These are phyloP conservation scores for Termitomyces eurrhizus DNA, from an alignment of 768 basidiomycete genomes.

Conservation along the genomic window DNA sequence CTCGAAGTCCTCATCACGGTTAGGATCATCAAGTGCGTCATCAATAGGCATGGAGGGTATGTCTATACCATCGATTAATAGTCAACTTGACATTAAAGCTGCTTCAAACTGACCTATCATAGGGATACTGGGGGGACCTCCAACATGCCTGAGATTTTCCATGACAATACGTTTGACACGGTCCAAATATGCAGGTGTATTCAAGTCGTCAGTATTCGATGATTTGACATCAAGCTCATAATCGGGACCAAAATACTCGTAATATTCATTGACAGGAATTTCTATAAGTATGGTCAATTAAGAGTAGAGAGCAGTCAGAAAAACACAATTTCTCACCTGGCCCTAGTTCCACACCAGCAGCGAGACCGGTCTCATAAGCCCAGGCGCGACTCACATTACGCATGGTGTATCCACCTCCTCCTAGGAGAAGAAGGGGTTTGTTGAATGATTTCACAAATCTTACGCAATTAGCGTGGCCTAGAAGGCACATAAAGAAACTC, in stretches of 20 bases:
- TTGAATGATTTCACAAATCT: slow-evolving; percentile 96
- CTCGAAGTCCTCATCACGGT: slow-evolving; percentile 80
- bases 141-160: slow-evolving; percentile 82
- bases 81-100: neutral
- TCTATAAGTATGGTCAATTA: slow-evolving; percentile 33
- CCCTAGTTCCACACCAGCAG: slow-evolving; percentile 93
- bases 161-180: slow-evolving; percentile 90
- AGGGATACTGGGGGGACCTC: slow-evolving; percentile 90
- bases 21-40: slow-evolving; percentile 74
- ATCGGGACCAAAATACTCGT: slow-evolving; percentile 98
- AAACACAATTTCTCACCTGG: slow-evolving; percentile 49
- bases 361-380: slow-evolving; percentile 97
- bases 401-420: slow-evolving; percentile 98
- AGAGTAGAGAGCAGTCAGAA: neutral
- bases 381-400: slow-evolving; percentile 94
- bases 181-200: slow-evolving; percentile 88
- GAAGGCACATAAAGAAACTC: neutral
- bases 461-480: slow-evolving; percentile 96
- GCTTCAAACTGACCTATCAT: slow-evolving; percentile 61
- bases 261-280: slow-evolving; percentile 98
- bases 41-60: slow-evolving; percentile 85
- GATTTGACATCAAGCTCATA: slow-evolving; percentile 93
- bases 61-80: slow-evolving; percentile 41
- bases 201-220: slow-evolving; percentile 94
- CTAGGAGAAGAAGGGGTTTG: slow-evolving; percentile 88